Base-by-base conservation (phyloP, 2,329 filamentous ascomycete genomes). In the Tolypocladium endophyticum region DNA sequence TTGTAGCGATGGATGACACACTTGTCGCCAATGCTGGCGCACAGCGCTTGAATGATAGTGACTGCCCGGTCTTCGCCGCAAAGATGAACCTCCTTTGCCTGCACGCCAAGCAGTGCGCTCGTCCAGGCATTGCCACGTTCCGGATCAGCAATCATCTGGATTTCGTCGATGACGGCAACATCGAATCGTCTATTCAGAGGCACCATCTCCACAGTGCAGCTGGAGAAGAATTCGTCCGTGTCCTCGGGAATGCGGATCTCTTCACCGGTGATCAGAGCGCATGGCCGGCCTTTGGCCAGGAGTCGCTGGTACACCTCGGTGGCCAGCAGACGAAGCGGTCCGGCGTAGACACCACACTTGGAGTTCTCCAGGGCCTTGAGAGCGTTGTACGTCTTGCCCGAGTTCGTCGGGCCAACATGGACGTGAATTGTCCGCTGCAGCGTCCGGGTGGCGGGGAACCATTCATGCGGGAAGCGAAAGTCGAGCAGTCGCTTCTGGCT, bases 341-440 rank as follows among this genome's bases (percentile, higher is more conserved):
- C 94, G 4, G 93, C 91, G 71, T 97, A 99, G 56, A 96, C 86
- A 45, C 94, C 94, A 11, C 79, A 81, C 36, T 86, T 81, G 2
- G 88, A 87, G 56, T 84, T 79, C 71, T 97, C 90, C 14, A 99
- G 80, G 16, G 88, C 86, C 74, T 96, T 87, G 63, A 99, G 76
- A 0, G 94, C 95, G 70, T 92, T 88, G 70, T 97, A 99, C 0
- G 95, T 99, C 79, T 99, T 99, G 60, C 94, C 94, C 0, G 94
- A 97, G 73, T 99, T 99, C 2, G 94, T 99, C 1, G 94, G 94
- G 0, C 94, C 94, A 56, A 99, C 92, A 68, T 99, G 94, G 25
- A 99, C 78, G 75, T 97, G 91, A 47, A 99, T 82, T 0, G 85
- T 93, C 53, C 94, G 82, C 68, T 92, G 89, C 66, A 94, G 79